Percentiles rank a stretch among this genome's conserved stretches.
Evolutionary conservation across 331 rosid species (phyloP).

Genomic region (Cydonia oblonga): DNA sequence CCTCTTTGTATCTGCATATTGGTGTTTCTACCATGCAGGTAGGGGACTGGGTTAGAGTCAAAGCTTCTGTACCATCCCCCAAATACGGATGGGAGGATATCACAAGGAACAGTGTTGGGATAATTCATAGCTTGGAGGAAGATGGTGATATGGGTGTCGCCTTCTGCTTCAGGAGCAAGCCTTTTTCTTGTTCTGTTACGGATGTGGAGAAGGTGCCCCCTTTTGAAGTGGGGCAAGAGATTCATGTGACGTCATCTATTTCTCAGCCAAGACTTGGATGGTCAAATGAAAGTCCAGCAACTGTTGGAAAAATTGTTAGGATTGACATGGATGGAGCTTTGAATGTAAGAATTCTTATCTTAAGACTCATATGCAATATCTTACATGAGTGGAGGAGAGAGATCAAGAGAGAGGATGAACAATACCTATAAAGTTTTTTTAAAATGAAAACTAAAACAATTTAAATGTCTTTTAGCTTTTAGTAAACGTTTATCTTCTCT

Average conservation of each 20-base stretch:
- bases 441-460: too few relatives aligned
- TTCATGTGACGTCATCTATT: slow-evolving; percentile 66
- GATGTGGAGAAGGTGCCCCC: slow-evolving; percentile 90
- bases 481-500: not conserved
- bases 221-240: slow-evolving; percentile 83
- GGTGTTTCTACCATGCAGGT: slow-evolving; percentile 38
- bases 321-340: slow-evolving; percentile 97
- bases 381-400: not conserved
- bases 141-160: slow-evolving; percentile 95
- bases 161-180: slow-evolving; percentile 93
- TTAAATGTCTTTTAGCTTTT: not conserved
- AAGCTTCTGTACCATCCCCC: slow-evolving; percentile 93
- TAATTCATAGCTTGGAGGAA: slow-evolving; percentile 88
- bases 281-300: slow-evolving; percentile 90
- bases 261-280: slow-evolving; percentile 90
- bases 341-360: slow-evolving; percentile 53
- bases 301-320: slow-evolving; percentile 72
- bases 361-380: not conserved
- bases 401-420: not conserved
- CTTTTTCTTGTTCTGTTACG: slow-evolving; percentile 83
- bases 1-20: slow-evolving; percentile 2
- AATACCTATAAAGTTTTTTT: not conserved
- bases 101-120: slow-evolving; percentile 79
- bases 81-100: slow-evolving; percentile 99
- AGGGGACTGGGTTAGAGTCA: slow-evolving; percentile 98